phyloP scores from a whole-genome alignment of 306 rosid genomes.

The Citrullus amarus region DNA sequence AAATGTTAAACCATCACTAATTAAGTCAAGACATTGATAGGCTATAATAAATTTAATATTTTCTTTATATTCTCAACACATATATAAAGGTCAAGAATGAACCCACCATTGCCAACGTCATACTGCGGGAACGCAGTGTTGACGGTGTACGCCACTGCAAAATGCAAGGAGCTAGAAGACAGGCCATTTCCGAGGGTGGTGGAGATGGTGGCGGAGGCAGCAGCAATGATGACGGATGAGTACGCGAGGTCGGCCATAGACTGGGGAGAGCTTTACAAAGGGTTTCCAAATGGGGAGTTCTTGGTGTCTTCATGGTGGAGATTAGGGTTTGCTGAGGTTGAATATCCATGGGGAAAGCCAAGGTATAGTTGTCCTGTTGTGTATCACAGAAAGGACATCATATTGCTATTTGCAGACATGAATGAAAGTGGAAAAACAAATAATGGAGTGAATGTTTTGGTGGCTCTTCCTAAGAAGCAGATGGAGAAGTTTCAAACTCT shows the following conservation, averaged over 20 bases:
- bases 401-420: conserved; percentile 46
- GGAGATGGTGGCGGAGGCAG: conserved; percentile 50
- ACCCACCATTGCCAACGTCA: conserved; percentile 29
- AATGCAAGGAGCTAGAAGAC: conserved; percentile 28
- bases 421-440: conserved; percentile 6
- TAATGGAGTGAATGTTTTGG: conserved; percentile 33
- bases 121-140: conserved; percentile 46
- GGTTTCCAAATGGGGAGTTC: conserved; percentile 61
- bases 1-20: neutral
- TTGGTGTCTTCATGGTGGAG: conserved; percentile 80
- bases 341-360: conserved; percentile 80
- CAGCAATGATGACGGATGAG: conserved; percentile 43
- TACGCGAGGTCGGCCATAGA: conserved; percentile 54
- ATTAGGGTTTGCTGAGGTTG: conserved; percentile 58
- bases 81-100: conserved; percentile 9
- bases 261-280: conserved; percentile 53
- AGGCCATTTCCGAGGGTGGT: conserved; percentile 28
- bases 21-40: too few relatives aligned
- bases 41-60: neutral
- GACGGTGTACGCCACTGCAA: conserved; percentile 27
- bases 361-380: conserved; percentile 59
- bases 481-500: conserved; percentile 34
- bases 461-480: conserved; percentile 47
- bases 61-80: neutral
- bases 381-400: conserved; percentile 43